phyloP scores from a whole-genome alignment of 306 rosid genomes.

The Carpinus fangiana region DNA sequence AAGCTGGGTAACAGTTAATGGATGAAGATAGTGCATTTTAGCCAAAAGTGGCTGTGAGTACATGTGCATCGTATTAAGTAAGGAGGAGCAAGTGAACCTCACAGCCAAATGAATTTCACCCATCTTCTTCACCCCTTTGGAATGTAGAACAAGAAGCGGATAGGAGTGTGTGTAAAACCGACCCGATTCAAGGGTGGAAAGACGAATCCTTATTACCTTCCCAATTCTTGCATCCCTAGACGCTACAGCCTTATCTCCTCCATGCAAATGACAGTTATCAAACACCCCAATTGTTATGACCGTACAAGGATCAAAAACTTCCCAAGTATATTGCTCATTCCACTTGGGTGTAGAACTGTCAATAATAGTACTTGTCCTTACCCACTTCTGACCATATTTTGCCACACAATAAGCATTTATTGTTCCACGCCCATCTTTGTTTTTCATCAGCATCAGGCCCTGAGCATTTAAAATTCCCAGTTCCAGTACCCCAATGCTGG shows the following conservation, averaged over 20 bases:
- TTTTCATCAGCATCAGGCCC: slow-evolving; percentile 92
- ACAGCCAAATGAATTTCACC: slow-evolving; percentile 99
- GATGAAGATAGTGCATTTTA: slow-evolving; percentile 92
- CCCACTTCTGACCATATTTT: slow-evolving; percentile 96
- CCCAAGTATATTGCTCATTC: slow-evolving; percentile 99
- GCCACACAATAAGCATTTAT: slow-evolving; percentile 96
- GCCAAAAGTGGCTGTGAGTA: slow-evolving; percentile 89
- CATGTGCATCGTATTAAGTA: slow-evolving; percentile 98
- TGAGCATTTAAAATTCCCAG: slow-evolving; percentile 87
- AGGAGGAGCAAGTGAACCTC: slow-evolving; percentile 87
- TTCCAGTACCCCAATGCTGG: slow-evolving; percentile 84
- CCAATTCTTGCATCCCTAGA: slow-evolving; percentile 76
- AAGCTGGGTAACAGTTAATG: slow-evolving; percentile 89
- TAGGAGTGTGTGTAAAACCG: slow-evolving; percentile 91
- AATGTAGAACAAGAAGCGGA: slow-evolving; percentile 88
- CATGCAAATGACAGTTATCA: slow-evolving; percentile 89
- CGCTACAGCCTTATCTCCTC: slow-evolving; percentile 77
- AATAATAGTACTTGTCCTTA: slow-evolving; percentile 92
- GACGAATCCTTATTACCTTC: slow-evolving; percentile 93
- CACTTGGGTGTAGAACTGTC: slow-evolving; percentile 87
- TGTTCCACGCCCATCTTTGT: slow-evolving; percentile 79
- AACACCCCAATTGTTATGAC: slow-evolving; percentile 93
- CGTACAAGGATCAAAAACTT: slow-evolving; percentile 97
- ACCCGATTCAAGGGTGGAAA: slow-evolving; percentile 91
- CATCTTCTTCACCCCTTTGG: slow-evolving; percentile 85